phyloP scores from a whole-genome alignment of 179 eudicot species.

The Patellifolia procumbens region DNA sequence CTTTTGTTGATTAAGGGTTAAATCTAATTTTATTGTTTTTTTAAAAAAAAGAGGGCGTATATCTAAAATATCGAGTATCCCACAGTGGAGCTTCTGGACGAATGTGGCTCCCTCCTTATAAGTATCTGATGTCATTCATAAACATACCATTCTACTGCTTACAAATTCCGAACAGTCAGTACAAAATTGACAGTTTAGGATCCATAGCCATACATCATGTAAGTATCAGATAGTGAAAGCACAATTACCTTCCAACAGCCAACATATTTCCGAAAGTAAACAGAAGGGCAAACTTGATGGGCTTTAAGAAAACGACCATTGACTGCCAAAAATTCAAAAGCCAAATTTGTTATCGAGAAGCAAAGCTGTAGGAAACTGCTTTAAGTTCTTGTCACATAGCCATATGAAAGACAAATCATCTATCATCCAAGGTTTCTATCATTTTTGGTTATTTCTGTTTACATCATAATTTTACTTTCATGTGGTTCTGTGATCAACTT shows the following conservation, averaged over 20 bases:
- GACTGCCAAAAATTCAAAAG: constrained; percentile 61
- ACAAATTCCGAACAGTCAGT: background rate
- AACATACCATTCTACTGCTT: background rate
- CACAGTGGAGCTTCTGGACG: background rate
- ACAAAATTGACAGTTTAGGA: background rate
- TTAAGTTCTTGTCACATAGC: background rate
- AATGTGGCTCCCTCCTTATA: background rate
- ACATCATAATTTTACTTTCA: background rate
- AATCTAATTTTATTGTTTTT: too few relatives aligned
- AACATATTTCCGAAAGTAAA: constrained; percentile 88
- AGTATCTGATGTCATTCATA: background rate
- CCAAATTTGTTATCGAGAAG: constrained; percentile 11
- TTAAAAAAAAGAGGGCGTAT: background rate
- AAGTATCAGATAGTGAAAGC: background rate
- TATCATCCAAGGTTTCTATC: background rate
- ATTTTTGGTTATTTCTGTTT: background rate
- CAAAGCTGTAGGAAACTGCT: constrained; percentile 25
- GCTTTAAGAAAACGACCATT: constrained; percentile 59
- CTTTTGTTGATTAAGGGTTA: too few relatives aligned
- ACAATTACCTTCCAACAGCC: constrained; percentile 83
- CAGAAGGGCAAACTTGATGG: constrained; percentile 88
- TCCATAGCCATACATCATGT: background rate
- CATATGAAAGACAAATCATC: background rate
- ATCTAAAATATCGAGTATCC: background rate
- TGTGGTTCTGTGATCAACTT: background rate